A percentile compares a stretch with the other conserved stretches of the same genome.
Conservation (phyloP, 306 rosid genomes). For the Herpetospermum pedunculosum region DNA sequence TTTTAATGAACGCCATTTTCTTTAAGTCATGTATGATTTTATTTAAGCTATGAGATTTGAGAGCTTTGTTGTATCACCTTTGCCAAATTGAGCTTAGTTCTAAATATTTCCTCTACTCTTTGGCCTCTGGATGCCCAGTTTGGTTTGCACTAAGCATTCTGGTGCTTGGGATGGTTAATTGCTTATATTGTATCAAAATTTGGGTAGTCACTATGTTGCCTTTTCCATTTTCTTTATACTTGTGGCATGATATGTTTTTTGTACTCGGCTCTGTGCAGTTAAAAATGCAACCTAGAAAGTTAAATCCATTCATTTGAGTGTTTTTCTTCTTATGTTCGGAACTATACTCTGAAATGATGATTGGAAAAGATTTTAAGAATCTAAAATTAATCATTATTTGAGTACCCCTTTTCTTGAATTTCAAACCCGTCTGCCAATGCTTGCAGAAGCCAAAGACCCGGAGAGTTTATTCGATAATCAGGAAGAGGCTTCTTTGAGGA, state of each 20-base stretch:
- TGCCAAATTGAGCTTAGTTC: background rate
- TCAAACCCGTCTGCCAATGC: constrained; percentile 1
- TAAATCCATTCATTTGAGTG: background rate
- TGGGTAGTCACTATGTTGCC: background rate
- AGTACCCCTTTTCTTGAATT: background rate
- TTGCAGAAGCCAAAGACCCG: constrained; percentile 26
- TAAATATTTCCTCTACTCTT: background rate
- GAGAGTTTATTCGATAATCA: constrained; percentile 28
- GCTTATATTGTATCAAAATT: background rate
- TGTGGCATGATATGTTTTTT: background rate
- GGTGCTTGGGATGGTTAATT: background rate
- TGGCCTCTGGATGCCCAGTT: background rate
- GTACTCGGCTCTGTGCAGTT: background rate
- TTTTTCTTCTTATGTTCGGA: background rate
- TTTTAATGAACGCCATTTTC: background rate
- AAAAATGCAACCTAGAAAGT: background rate
- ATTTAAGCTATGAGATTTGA: background rate
- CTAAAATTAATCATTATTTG: background rate
- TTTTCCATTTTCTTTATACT: background rate
- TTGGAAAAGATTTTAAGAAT: background rate
- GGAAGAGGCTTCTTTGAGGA: constrained; percentile 27
- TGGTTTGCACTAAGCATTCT: background rate
- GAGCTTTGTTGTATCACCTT: background rate
- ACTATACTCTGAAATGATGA: background rate
- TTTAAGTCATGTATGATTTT: background rate